A percentile compares a stretch with the other conserved stretches of the same genome.
These are phyloP conservation scores for Grosmannia serpens DNA, from an alignment of 2,329 filamentous ascomycete genomes.

Conservation along the genomic window DNA sequence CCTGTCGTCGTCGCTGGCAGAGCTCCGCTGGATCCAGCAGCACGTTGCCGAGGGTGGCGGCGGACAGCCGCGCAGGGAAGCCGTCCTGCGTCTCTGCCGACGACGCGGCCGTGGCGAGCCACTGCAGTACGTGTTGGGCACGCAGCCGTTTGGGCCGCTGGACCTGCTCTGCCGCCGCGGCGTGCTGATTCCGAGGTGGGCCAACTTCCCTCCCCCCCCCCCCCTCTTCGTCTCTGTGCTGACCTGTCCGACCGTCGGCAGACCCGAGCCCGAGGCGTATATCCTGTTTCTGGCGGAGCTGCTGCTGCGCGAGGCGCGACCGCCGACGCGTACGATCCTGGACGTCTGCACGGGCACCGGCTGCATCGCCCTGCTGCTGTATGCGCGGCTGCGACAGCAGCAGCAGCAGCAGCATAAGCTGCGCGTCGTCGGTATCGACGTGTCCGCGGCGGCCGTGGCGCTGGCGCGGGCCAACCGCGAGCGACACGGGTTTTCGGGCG, in stretches of 20 bases:
- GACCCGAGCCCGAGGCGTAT: constrained; percentile 61
- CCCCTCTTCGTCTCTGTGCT: background rate
- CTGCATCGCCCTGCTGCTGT: constrained; percentile 71
- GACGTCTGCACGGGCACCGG: constrained; percentile 89
- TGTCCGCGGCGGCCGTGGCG: constrained; percentile 52
- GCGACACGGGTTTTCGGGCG: constrained; percentile 29
- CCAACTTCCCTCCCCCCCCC: background rate
- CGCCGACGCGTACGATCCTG: constrained; percentile 44
- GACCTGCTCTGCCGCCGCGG: constrained; percentile 66
- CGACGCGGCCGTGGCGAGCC: constrained; percentile 54
- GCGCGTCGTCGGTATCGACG: constrained; percentile 58
- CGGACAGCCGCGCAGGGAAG: background rate
- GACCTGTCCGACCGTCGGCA: constrained; percentile 11
- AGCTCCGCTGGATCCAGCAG: constrained; percentile 62
- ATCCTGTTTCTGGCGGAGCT: constrained; percentile 39
- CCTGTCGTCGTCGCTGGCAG: constrained; percentile 50
- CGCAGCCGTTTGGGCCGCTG: constrained; percentile 76
- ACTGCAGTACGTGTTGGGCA: constrained; percentile 80
- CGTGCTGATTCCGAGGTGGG: constrained; percentile 72
- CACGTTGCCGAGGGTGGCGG: constrained; percentile 28
- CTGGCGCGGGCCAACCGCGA: constrained; percentile 55
- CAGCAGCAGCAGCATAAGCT: constrained; percentile 24
- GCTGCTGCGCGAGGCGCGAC: constrained; percentile 1
- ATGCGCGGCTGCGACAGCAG: constrained; percentile 35
- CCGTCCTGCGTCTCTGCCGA: constrained; percentile 31